Conservation (phyloP, 2,329 filamentous ascomycete genomes). For the Xylaria hypoxylon region DNA sequence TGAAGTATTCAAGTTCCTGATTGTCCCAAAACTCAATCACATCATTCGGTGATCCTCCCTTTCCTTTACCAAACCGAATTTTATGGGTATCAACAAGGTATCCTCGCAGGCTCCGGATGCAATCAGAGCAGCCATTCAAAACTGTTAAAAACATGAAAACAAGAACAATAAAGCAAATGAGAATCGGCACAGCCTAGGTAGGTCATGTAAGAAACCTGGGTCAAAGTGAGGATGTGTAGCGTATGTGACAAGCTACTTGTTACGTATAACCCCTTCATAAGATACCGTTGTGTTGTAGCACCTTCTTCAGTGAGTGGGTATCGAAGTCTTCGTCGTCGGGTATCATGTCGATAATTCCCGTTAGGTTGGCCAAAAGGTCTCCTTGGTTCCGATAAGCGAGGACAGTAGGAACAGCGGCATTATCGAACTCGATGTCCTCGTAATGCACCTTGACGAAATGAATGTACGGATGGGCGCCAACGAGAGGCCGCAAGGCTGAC, state of each 20-base stretch:
- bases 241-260: neutral
- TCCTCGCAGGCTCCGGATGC: constrained; percentile 30
- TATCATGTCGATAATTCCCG: constrained; percentile 87
- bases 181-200: constrained; percentile 23
- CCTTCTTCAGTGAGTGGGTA: constrained; percentile 62
- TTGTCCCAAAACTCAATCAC: constrained; percentile 14
- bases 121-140: constrained; percentile 25
- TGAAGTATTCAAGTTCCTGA: constrained; percentile 6
- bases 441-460: constrained; percentile 94
- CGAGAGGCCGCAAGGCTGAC: constrained; percentile 79
- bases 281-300: constrained; percentile 66
- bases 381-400: constrained; percentile 88
- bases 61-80: constrained; percentile 30
- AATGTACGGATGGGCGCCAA: constrained; percentile 74
- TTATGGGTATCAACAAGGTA: constrained; percentile 41
- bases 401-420: constrained; percentile 86
- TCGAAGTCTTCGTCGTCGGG: constrained; percentile 74
- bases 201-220: constrained; percentile 5
- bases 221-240: neutral
- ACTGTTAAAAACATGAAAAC: constrained; percentile 4
- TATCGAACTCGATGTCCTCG: constrained; percentile 93
- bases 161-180: constrained; percentile 16
- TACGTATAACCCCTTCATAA: constrained; percentile 52
- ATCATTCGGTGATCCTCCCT: constrained; percentile 19
- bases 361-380: constrained; percentile 89